These are phyloP conservation scores for Sungouiozyma intestinalis DNA, from an alignment of 805 yeast species.

Conservation along the genomic window DNA sequence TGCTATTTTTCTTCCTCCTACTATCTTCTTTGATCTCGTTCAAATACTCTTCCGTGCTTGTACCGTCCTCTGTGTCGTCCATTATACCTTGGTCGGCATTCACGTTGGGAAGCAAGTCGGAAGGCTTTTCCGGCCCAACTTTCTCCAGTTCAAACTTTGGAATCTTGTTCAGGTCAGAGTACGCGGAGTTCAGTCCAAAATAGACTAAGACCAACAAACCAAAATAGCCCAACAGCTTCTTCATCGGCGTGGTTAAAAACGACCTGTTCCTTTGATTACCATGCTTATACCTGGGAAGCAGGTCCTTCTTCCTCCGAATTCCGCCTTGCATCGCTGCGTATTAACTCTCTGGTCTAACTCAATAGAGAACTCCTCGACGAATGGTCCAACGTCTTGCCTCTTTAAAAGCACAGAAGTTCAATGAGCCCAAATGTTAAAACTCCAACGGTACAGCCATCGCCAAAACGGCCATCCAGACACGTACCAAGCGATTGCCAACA, in stretches of 20 bases:
- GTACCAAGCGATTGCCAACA: no score
- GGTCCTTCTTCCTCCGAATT: conserved; percentile 26
- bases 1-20: conserved; percentile 1
- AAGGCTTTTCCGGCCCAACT: conserved; percentile 3
- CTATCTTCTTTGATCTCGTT: conserved; percentile 2
- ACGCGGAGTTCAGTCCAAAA: conserved; percentile 18
- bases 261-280: conserved; percentile 12
- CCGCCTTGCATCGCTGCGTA: conserved; percentile 25
- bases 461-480: no score
- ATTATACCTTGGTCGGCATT: neutral
- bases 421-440: no score
- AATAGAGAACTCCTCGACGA: neutral
- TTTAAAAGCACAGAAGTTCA: neutral
- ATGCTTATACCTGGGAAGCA: conserved; percentile 33
- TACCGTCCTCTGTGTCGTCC: neutral
- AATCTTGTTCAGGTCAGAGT: conserved; percentile 14
- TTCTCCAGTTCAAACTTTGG: conserved; percentile 21
- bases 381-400: neutral
- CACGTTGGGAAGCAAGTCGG: neutral
- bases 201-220: conserved; percentile 28
- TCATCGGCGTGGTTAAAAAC: conserved; percentile 38
- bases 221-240: conserved; percentile 33
- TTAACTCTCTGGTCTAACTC: no score
- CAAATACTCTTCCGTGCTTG: neutral
- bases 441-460: no score